Evolutionary conservation across 164 flowering plant species (phyloP), one percentile per base, ranked within the genome.

Genomic region (Vitis rotundifolia): DNA sequence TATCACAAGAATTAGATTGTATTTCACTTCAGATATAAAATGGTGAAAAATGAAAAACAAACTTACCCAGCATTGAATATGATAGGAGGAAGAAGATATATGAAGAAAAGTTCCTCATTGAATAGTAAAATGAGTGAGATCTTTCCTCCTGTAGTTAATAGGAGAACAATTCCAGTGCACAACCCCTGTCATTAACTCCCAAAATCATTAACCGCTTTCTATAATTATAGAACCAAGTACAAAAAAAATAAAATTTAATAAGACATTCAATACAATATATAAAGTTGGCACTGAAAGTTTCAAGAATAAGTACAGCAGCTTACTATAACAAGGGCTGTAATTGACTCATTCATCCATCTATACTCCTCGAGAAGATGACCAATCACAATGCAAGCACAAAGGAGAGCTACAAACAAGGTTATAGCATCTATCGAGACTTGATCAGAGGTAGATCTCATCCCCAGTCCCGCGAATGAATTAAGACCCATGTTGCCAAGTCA

Each of bases 11-110:
- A 37, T 37, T 37, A 5, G 44, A 37, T 37, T 37, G 44, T 6
- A 37, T 37, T 48, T 14, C 50, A 63, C 26, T 49, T n/a, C 49
- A 47, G 16, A 48, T 13, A 13, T 13, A 64, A 19, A 51, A 14
- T 9, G 31, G 12, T 9, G 3, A 6, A 16, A 64, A 29, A 29
- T 15, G 18, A 12, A 47, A 59, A 44, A 3, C 11, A 68, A 49
- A 19, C 75, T 73, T 74, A 86, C 89, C 89, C 89, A 51, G 89
- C 89, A 78, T 86, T 86, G 68, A 86, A 86, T 55, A 86, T 86
- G 19, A 84, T 86, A 9, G 89, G 86, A 11, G 87, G 87, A 63
- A 86, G 80, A 65, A 86, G 73, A 75, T 82, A 86, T 29, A 82
- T 82, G 28, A 86, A 86, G 77, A 86, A 84, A 52, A 86, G 78